Percentiles rank a stretch among this genome's conserved stretches.
Evolutionary conservation across 306 rosid genomes (phyloP).

Genomic region (Castanopsis chinensis): DNA sequence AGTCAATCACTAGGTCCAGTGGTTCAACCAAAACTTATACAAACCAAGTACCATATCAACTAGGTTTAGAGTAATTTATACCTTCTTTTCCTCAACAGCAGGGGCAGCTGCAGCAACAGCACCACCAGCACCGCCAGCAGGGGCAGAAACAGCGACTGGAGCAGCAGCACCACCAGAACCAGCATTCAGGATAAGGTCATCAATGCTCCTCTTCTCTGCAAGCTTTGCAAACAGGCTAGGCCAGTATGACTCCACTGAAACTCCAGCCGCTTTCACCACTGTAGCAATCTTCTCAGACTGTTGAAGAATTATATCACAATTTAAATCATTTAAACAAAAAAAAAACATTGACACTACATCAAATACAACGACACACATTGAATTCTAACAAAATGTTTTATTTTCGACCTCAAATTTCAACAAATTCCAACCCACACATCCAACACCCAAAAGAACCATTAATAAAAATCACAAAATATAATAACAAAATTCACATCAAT

Average conservation of each 20-base stretch:
- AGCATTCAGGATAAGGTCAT: constrained; percentile 56
- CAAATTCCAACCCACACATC: background rate
- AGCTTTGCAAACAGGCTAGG: constrained; percentile 66
- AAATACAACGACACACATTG: too few relatives aligned
- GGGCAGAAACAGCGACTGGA: constrained; percentile 32
- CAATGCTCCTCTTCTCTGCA: constrained; percentile 60
- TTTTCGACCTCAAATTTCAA: background rate
- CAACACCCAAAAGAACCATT: background rate
- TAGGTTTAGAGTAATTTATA: background rate
- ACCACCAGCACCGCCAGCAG: constrained; percentile 27
- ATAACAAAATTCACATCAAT: background rate
- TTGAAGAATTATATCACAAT: background rate
- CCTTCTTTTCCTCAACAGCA: constrained; percentile 67
- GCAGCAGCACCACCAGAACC: constrained; percentile 54
- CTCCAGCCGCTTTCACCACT: constrained; percentile 53
- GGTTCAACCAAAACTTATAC: background rate
- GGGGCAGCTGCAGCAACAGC: constrained; percentile 42
- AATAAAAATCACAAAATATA: too few relatives aligned
- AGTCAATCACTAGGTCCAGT: too few relatives aligned
- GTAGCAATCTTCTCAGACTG: constrained; percentile 70
- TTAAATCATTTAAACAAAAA: background rate
- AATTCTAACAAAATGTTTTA: background rate
- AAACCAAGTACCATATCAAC: background rate
- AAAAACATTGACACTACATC: background rate
- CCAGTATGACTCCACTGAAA: constrained; percentile 64